These are phyloP conservation scores for Populus hybrid DNA, from an alignment of 441 rosid species.

Conservation along the genomic window DNA sequence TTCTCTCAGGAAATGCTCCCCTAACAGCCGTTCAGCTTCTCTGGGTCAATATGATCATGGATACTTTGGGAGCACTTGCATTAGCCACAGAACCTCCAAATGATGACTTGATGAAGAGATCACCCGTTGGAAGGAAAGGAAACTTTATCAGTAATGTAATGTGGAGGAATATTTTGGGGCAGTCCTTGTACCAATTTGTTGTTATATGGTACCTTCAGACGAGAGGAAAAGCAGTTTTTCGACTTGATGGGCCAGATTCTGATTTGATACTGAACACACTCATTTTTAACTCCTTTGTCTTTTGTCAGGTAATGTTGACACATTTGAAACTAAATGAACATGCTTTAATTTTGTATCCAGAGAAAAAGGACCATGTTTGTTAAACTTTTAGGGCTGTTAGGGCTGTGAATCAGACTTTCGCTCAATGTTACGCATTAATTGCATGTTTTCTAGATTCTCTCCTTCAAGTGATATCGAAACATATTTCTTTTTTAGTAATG, in stretches of 20 bases:
- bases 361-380: not conserved
- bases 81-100: conserved; percentile 76
- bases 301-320: conserved; percentile 55
- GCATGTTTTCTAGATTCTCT: not conserved
- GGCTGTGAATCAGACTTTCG: not conserved
- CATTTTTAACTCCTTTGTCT: conserved; percentile 72
- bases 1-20: conserved; percentile 65
- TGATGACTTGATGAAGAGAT: conserved; percentile 57
- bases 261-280: conserved; percentile 59
- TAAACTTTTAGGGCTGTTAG: not conserved
- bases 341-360: not conserved
- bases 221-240: conserved; percentile 51
- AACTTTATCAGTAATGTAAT: conserved; percentile 64
- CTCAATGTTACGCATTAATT: not conserved
- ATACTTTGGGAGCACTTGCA: conserved; percentile 81
- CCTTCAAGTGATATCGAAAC: not conserved
- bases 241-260: conserved; percentile 45
- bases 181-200: conserved; percentile 58
- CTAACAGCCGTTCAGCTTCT: conserved; percentile 74
- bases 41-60: conserved; percentile 91
- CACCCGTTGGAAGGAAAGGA: conserved; percentile 67
- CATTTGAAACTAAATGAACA: not conserved
- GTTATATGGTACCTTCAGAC: conserved; percentile 60
- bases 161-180: conserved; percentile 77
- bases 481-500: not conserved